Evolutionary conservation across 306 rosid genomes (phyloP), one percentile per base, ranked within the genome.

Genomic region (Luffa acutangula): DNA sequence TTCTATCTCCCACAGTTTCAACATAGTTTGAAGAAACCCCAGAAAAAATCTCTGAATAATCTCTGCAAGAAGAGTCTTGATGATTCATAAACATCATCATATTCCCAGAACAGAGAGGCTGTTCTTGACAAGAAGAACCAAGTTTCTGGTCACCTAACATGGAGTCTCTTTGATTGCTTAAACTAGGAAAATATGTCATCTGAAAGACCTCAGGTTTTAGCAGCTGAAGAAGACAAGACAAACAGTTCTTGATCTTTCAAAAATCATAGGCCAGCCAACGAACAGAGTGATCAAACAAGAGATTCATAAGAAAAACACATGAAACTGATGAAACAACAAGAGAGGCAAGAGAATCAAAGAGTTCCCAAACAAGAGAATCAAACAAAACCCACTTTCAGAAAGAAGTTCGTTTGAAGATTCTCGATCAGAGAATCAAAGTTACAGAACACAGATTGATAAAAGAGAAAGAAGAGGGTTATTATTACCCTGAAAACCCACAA

Each of bases 41-140:
- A 42, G 93, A 84, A 17, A 89, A 80, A 80, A 87, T 82, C 43
- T 87, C 89, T 0, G 90, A 85, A 52, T 87, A 94, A 85, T 95
- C 85, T 65, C 90, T 90, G 7, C 91, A 81, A 71, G 88, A 80
- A 58, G 89, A 87, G 43, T 85, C 85, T 83, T 92, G 90, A 83
- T 92, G 90, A 82, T 89, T 90, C 70, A 87, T 83, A 83, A 88
- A 89, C 91, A 89, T 87, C 81, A 87, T 82, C 78, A 85, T 78
- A 80, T 85, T 88, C 37, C 72, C 83, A 75, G 78, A 77, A 77
- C 79, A 67, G 36, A 81, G 60, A 18, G 84, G 80, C 52, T 79
- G 76, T 66, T 86, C 78, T n/a, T 74, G 78, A 11, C 86, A 82
- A 43, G 82, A 77, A 60, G 89, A 86, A 56, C 76, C 85, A 80